Percentiles rank a stretch among this genome's conserved stretches.
These are phyloP conservation scores for Annulohypoxylon nitens DNA, from an alignment of 495 filamentous ascomycete genomes.

Conservation along the genomic window DNA sequence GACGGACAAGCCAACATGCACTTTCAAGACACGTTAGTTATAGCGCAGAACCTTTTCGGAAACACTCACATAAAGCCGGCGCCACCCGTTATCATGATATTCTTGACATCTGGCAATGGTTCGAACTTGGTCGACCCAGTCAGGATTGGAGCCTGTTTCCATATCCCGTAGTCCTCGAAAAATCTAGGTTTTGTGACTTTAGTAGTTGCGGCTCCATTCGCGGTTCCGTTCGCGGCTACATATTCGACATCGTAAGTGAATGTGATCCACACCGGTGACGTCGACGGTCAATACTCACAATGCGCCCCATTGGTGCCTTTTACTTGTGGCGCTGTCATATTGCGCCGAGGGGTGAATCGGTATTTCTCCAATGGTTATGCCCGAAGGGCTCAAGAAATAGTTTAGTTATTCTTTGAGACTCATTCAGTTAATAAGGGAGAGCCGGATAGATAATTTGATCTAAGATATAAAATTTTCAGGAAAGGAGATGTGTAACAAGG, in stretches of 20 bases:
- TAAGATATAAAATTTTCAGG: constrained; percentile 31
- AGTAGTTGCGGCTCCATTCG: constrained; percentile 19
- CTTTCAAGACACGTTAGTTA: constrained; percentile 44
- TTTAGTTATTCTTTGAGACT: constrained; percentile 6
- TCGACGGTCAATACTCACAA: constrained; percentile 36
- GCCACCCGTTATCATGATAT: constrained; percentile 80
- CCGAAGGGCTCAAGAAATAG: constrained; percentile 11
- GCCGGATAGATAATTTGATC: constrained; percentile 11
- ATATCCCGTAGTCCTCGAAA: constrained; percentile 67
- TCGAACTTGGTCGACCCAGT: constrained; percentile 74
- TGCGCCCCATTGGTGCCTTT: constrained; percentile 50
- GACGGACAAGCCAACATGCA: constrained; percentile 79
- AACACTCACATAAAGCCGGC: constrained; percentile 76
- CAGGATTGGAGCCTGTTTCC: constrained; percentile 75
- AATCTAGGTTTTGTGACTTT: constrained; percentile 53
- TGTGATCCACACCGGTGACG: constrained; percentile 7
- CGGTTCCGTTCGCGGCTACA: constrained; percentile 17
- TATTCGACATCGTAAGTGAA: constrained; percentile 23
- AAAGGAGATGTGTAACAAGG: constrained; percentile 30
- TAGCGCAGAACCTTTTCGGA: constrained; percentile 3
- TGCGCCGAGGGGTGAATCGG: constrained; percentile 21
- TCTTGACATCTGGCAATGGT: constrained; percentile 71
- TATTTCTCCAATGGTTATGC: constrained; percentile 29
- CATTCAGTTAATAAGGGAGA: constrained; percentile 11
- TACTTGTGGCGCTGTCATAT: constrained; percentile 43